Conservation (phyloP, 139 green algal genomes). For the Eudorina sp. region DNA sequence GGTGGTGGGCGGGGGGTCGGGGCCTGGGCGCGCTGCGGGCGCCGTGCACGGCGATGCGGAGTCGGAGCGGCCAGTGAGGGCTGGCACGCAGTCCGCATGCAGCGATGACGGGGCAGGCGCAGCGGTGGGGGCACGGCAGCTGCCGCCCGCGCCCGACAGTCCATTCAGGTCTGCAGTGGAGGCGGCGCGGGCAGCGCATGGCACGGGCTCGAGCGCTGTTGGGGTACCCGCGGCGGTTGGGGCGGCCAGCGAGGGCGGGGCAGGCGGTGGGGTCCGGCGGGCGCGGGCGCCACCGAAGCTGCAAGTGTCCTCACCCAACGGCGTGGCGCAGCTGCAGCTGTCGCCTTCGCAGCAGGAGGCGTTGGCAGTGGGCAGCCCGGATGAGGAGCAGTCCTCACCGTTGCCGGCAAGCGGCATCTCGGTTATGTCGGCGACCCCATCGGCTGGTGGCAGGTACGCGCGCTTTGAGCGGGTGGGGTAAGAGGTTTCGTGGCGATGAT, state of each 20-base stretch:
- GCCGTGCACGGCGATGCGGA: too few species aligned
- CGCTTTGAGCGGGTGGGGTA: too few species aligned
- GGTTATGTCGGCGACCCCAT: too few species aligned
- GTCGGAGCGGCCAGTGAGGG: too few species aligned
- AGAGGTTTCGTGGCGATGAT: too few species aligned
- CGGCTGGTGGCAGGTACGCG: too few species aligned
- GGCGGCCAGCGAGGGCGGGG: too few species aligned
- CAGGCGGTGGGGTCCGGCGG: too few species aligned
- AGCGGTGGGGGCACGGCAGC: not conserved
- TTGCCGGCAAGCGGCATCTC: not conserved
- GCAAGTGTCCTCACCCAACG: not conserved
- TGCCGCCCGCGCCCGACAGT: not conserved
- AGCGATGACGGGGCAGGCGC: too few species aligned
- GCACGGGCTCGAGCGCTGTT: not conserved
- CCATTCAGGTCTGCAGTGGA: not conserved
- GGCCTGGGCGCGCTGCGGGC: not conserved
- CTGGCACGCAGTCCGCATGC: too few species aligned
- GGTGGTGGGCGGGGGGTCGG: not conserved
- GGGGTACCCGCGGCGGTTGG: too few species aligned
- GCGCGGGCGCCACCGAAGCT: not conserved
- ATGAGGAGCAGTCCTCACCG: not conserved
- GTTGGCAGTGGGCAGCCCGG: not conserved
- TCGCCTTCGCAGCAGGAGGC: not conserved
- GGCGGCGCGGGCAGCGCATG: not conserved
- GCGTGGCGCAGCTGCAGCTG: not conserved